Evolutionary conservation across 257 asterid genomes (phyloP).

Genomic region (Knoxia roxburghii): DNA sequence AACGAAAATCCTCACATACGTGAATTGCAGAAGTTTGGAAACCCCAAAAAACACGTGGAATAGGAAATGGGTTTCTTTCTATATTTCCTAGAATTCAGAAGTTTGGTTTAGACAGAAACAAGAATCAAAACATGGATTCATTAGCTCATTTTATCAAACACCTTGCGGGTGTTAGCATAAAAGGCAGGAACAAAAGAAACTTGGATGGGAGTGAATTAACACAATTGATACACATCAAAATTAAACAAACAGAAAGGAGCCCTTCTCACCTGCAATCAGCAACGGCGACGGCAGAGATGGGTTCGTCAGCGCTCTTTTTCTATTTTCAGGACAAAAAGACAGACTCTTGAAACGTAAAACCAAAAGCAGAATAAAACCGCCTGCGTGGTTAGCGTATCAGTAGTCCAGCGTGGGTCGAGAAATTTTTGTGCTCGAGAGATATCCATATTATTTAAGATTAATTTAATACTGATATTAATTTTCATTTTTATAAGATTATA

Average conservation of each 20-base stretch:
- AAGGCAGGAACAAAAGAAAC: neutral
- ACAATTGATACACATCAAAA: neutral
- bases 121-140: neutral
- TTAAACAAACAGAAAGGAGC: neutral
- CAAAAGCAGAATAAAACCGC: too few relatives aligned
- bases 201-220: neutral
- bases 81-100: neutral
- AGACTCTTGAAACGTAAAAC: neutral
- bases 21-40: too few relatives aligned
- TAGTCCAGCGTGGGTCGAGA: too few relatives aligned
- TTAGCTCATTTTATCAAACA: constrained; percentile 6
- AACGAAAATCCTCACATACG: too few relatives aligned
- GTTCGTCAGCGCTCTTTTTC: neutral
- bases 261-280: neutral
- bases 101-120: neutral
- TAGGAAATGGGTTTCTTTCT: too few relatives aligned
- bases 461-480: too few relatives aligned
- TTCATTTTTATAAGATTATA: too few relatives aligned
- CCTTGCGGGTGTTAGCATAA: neutral
- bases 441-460: too few relatives aligned
- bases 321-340: neutral
- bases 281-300: neutral
- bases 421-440: too few relatives aligned
- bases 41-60: too few relatives aligned
- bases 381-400: too few relatives aligned